phyloP scores from a whole-genome alignment of 2,329 filamentous ascomycete species.

The Hymenoscyphus repandus region DNA sequence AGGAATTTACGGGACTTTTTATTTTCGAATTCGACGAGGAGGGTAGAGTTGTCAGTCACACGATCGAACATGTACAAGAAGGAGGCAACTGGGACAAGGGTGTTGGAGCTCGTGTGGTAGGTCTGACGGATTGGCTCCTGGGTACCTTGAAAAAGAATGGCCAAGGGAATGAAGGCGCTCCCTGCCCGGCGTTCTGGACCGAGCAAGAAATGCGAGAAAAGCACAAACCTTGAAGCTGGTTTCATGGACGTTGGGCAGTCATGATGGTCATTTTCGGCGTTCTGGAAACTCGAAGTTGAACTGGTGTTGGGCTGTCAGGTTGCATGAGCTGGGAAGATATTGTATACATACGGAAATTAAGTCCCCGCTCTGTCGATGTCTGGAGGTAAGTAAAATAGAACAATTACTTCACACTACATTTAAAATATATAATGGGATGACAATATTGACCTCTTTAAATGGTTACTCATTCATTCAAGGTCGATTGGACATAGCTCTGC shows the following conservation, averaged over 20 bases:
- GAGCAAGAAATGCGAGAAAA: constrained; percentile 2
- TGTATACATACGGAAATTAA: no score
- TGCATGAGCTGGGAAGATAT: no score
- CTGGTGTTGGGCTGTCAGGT: not conserved
- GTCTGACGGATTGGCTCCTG: constrained; percentile 89
- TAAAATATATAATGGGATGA: no score
- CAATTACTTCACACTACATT: no score
- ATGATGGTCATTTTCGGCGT: no score
- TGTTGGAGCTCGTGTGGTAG: constrained; percentile 77
- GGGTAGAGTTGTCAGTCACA: constrained; percentile 79
- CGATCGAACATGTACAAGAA: constrained; percentile 89
- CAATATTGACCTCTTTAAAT: no score
- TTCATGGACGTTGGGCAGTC: no score
- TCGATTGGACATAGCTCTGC: no score
- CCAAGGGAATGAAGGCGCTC: constrained; percentile 21
- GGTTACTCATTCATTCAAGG: no score
- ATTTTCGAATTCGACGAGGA: constrained; percentile 92
- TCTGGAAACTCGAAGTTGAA: no score
- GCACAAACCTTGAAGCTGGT: not conserved
- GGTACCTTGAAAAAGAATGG: constrained; percentile 60
- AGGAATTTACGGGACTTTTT: constrained; percentile 86
- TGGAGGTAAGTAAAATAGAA: no score
- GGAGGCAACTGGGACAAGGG: constrained; percentile 77
- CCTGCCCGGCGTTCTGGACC: constrained; percentile 28
- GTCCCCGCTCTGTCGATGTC: no score